A percentile compares a stretch with the other conserved stretches of the same genome.
phyloP scores from a whole-genome alignment of 1,139 yeast genomes.

The Yamadazyma sp. region DNA sequence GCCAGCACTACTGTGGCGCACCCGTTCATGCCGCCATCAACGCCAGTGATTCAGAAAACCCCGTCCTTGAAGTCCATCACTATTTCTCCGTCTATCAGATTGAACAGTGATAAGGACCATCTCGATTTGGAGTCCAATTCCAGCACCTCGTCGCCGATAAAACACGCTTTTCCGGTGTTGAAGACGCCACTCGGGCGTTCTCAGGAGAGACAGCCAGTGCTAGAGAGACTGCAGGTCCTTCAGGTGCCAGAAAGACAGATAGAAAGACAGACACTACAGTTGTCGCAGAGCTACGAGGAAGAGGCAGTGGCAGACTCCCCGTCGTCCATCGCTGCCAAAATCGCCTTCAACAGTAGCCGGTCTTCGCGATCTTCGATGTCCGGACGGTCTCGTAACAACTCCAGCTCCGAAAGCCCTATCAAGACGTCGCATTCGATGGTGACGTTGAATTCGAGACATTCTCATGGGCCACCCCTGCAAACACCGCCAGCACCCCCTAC shows the following conservation, averaged over 20 bases:
- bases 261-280: neutral
- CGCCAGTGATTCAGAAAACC: conserved; percentile 25
- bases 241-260: no score
- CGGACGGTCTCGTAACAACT: conserved; percentile 7
- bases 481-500: neutral
- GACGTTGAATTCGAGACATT: neutral
- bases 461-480: neutral
- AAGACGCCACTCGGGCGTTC: conserved; percentile 4
- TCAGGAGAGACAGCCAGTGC: no score
- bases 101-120: conserved; percentile 12
- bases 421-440: neutral
- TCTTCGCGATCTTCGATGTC: conserved; percentile 13
- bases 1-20: conserved; percentile 16
- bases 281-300: conserved; percentile 6
- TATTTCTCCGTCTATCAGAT: conserved; percentile 37
- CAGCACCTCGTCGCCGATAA: conserved; percentile 14
- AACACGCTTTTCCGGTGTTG: conserved; percentile 10
- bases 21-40: conserved; percentile 16
- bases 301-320: conserved; percentile 18
- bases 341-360: conserved; percentile 28
- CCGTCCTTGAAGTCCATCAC: conserved; percentile 41
- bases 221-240: no score
- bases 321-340: conserved; percentile 33
- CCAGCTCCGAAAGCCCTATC: conserved; percentile 8
- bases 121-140: conserved; percentile 13